These are phyloP conservation scores for Metahyphopichia silvanorum DNA, from an alignment of 805 yeast species.

Conservation along the genomic window DNA sequence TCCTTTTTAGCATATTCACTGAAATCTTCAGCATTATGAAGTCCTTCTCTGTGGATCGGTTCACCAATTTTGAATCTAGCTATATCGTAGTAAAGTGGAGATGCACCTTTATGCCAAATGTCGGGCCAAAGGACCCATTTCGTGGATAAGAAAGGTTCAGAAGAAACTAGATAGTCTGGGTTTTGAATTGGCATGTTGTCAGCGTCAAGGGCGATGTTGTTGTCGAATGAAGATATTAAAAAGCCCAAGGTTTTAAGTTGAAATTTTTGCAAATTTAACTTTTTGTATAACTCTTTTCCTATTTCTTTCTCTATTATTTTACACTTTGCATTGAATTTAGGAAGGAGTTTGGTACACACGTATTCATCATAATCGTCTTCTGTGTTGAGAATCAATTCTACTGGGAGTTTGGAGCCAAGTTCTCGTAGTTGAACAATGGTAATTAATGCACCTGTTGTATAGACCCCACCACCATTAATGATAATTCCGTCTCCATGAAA, in stretches of 20 bases:
- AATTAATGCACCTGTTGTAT: slow-evolving; percentile 26
- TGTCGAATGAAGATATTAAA: slow-evolving; percentile 30
- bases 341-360: slow-evolving; percentile 24
- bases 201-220: slow-evolving; percentile 29
- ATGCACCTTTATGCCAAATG: slow-evolving; percentile 29
- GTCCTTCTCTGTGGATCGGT: slow-evolving; percentile 23
- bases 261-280: slow-evolving; percentile 17
- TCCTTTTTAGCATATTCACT: slow-evolving; percentile 17
- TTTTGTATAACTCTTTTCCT: slow-evolving; percentile 16
- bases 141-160: slow-evolving; percentile 20
- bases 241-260: slow-evolving; percentile 30
- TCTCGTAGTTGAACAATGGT: slow-evolving; percentile 28
- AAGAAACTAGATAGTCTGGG: slow-evolving; percentile 21
- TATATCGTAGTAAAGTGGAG: slow-evolving; percentile 30
- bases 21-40: slow-evolving; percentile 21
- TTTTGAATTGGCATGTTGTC: slow-evolving; percentile 31
- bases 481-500: slow-evolving; percentile 33
- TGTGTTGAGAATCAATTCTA: slow-evolving; percentile 29
- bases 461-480: slow-evolving; percentile 25
- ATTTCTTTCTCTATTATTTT: slow-evolving; percentile 22
- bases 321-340: slow-evolving; percentile 23
- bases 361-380: slow-evolving; percentile 18
- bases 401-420: slow-evolving; percentile 29
- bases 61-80: slow-evolving; percentile 29
- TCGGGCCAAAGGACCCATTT: slow-evolving; percentile 36